Base-by-base conservation (phyloP, 1,284 basidiomycete genomes). In the Athelia sp. region DNA sequence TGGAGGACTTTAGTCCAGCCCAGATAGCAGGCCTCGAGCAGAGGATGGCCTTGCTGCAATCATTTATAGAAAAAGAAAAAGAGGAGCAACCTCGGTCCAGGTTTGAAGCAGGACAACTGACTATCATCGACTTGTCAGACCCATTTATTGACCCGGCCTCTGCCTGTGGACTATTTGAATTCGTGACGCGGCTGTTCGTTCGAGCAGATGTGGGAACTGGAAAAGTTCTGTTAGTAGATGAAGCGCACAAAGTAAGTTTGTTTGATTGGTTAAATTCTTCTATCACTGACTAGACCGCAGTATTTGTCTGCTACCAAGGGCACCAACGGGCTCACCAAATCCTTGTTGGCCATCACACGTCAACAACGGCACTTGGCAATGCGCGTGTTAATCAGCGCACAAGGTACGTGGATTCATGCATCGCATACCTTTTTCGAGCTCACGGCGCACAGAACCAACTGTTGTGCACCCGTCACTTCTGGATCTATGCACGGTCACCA, bases 321-420 rank as follows among this genome's bases (percentile, higher is more conserved):
- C 21, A 67, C 76, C 0, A 70, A 73, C 0, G 77, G 81, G 0
- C 69, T 89, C 0, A 83, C 82, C 0, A 75, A 77, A 21, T 70
- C 79, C 2, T 60, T 89, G 19, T 58, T 83, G 15, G 74, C 75
- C 2, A 65, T 88, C 13, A 80, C 81, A 14, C 74, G 86, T 0
- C 81, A 87, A 55, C 86, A 88, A 54, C 74, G 86, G 1, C 87
- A 89, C 58, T 65, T 84, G 1, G 83, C 78, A 0, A 87, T 86
- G 78, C 71, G 86, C 3, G 71, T 89, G 13, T 75, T 89, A 29
- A 82, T 89, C 50, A 84, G 81, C 54, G 89, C 85, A 0, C 86
- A 86, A 73, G 84, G 83, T 21, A 21, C 11, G 79, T 75, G 73
- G 67, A 67, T 74, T 1, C 78, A 80, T 51, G 57, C 81, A 1